phyloP scores from a whole-genome alignment of 805 yeast genomes.

The Teunomyces cretensis region DNA sequence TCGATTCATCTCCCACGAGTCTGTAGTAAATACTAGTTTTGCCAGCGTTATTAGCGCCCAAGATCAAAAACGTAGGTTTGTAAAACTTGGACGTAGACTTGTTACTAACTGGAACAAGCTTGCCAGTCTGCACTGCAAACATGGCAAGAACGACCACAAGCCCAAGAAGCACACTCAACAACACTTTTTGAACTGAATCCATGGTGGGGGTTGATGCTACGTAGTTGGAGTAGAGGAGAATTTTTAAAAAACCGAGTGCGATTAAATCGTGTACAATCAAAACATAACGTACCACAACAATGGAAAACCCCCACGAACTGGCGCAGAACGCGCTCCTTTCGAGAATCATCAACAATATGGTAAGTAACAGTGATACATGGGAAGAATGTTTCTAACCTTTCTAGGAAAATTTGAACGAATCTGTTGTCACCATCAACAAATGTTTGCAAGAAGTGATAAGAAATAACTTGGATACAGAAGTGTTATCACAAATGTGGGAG shows the following conservation, averaged over 20 bases:
- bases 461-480: constrained; percentile 66
- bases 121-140: constrained; percentile 22
- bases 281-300: constrained; percentile 20
- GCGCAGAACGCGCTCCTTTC: constrained; percentile 73
- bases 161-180: constrained; percentile 28
- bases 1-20: constrained; percentile 14
- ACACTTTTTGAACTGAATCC: constrained; percentile 28
- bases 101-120: background rate
- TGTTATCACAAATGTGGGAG: constrained; percentile 77
- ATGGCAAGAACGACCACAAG: constrained; percentile 22
- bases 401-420: constrained; percentile 69
- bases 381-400: background rate
- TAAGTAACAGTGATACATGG: constrained; percentile 34
- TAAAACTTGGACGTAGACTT: constrained; percentile 14
- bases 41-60: constrained; percentile 66
- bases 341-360: constrained; percentile 75
- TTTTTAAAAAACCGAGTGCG: background rate
- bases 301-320: constrained; percentile 88
- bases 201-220: constrained; percentile 12
- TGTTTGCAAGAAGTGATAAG: constrained; percentile 60
- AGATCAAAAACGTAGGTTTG: constrained; percentile 58
- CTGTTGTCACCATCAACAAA: constrained; percentile 62
- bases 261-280: constrained; percentile 1
- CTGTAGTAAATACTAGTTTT: constrained; percentile 58
- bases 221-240: background rate